Base-by-base conservation (phyloP, 768 basidiomycete species). In the Leccinum longicurvipes region DNA sequence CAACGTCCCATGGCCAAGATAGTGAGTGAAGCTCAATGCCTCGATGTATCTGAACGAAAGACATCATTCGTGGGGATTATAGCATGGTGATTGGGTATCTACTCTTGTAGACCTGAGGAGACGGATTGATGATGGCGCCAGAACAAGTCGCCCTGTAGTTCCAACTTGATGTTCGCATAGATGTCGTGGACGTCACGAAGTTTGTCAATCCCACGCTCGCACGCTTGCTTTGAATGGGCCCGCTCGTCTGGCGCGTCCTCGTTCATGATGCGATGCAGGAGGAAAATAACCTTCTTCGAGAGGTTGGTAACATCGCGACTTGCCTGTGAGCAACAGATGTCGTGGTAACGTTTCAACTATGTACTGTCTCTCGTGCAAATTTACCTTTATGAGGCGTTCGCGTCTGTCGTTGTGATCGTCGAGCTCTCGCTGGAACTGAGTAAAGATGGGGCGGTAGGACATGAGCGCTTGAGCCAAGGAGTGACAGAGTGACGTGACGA, bases 281-380 rank as follows among this genome's bases (percentile, higher is more conserved):
- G 84, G 68, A 98, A 98, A 60, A 99, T 98, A 60, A 85, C 78
- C 73, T 92, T 95, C 72, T 99, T 99, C 50, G 93, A 93, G 32
- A 90, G 78, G 62, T 86, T 90, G 24, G 95, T 98, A 50, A 93
- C 82, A 72, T 97, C 94, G 32, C 96, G 85, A 67, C 85, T 87
- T 36, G 82, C 79, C 90, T 92, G 69, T 54, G 39, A 60, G 57
- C 48, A 28, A 27, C 24, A 17, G 51, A n/a, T 7, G 19, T 28
- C 32, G 31, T 28, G 11, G 10, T 7, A 51, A 52, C 36, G 34
- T n/a, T 36, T 32, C 36, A 19, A 29, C 28, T 17, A 29, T 50
- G 51, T 23, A 47, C 66, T 47, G 11, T 45, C 64, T 48, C n/a
- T 34, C 52, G 23, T 28, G 46, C 15, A n/a, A 6, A 51, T 42